These are phyloP conservation scores for Rhamnella rubrinervis DNA, from an alignment of 331 rosid genomes.

Conservation along the genomic window DNA sequence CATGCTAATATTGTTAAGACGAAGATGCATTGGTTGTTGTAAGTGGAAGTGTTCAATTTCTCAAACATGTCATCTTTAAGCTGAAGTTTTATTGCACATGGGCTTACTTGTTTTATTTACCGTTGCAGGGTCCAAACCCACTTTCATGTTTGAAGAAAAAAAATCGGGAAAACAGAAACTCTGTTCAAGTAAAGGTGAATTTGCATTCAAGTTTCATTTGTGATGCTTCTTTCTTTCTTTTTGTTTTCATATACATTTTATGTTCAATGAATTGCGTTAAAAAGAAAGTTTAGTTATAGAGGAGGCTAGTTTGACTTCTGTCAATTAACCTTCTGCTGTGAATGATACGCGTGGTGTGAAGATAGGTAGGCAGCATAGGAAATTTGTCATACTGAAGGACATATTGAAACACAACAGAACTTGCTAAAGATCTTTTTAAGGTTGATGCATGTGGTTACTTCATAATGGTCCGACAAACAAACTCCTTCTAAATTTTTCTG, in stretches of 20 bases:
- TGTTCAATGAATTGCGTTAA: background rate
- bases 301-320: no score
- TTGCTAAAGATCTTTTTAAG: no score
- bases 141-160: conserved; percentile 85
- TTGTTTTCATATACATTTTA: background rate
- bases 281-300: background rate
- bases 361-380: no score
- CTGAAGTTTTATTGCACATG: background rate
- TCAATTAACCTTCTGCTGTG: no score
- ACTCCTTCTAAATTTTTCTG: background rate
- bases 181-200: conserved; percentile 45
- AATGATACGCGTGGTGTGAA: no score
- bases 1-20: background rate
- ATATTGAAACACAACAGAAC: no score
- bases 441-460: no score
- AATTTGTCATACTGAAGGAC: no score
- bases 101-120: background rate
- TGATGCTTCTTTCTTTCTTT: background rate
- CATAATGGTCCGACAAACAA: no score
- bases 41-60: no score
- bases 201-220: background rate
- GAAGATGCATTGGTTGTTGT: no score
- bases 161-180: conserved; percentile 36
- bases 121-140: conserved; percentile 81
- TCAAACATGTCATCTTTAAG: background rate